These are phyloP conservation scores for Citrullus amarus DNA, from an alignment of 306 rosid species.

Conservation along the genomic window DNA sequence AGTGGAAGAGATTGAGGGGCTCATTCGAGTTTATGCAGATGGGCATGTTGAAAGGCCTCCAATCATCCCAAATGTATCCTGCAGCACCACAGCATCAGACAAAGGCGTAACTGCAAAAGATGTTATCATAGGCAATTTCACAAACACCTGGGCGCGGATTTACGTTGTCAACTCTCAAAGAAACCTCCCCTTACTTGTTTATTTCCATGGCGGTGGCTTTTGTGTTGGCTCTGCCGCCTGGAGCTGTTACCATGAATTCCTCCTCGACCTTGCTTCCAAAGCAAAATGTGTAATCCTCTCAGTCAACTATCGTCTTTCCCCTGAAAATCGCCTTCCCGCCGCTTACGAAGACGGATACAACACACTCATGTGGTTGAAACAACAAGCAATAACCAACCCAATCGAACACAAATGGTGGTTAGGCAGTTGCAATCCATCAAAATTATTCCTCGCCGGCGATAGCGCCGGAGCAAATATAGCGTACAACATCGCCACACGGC, in stretches of 20 bases:
- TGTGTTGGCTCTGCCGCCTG: slow-evolving; percentile 87
- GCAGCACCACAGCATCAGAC: slow-evolving; percentile 21
- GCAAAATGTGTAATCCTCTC: slow-evolving; percentile 53
- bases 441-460: slow-evolving; percentile 57
- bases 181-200: slow-evolving; percentile 45
- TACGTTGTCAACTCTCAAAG: slow-evolving; percentile 28
- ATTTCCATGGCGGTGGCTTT: slow-evolving; percentile 94
- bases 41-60: slow-evolving; percentile 58
- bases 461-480: slow-evolving; percentile 94
- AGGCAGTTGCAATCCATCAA: slow-evolving; percentile 30
- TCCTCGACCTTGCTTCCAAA: slow-evolving; percentile 40
- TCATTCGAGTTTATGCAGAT: slow-evolving; percentile 47
- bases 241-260: slow-evolving; percentile 77
- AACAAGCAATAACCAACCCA: slow-evolving; percentile 25
- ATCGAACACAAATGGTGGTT: slow-evolving; percentile 59
- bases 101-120: slow-evolving; percentile 41
- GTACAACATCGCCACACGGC: slow-evolving; percentile 40
- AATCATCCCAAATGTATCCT: slow-evolving; percentile 45
- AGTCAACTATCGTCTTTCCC: slow-evolving; percentile 56
- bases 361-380: slow-evolving; percentile 59
- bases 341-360: slow-evolving; percentile 68
- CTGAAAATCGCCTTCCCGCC: slow-evolving; percentile 61
- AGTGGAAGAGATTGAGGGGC: slow-evolving; percentile 63
- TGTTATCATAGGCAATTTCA: slow-evolving; percentile 37
- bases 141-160: slow-evolving; percentile 56